Evolutionary conservation across 352 stramenopile genomes (phyloP), one percentile per base, ranked within the genome.

Genomic region (Globisporangium paroecandrum): DNA sequence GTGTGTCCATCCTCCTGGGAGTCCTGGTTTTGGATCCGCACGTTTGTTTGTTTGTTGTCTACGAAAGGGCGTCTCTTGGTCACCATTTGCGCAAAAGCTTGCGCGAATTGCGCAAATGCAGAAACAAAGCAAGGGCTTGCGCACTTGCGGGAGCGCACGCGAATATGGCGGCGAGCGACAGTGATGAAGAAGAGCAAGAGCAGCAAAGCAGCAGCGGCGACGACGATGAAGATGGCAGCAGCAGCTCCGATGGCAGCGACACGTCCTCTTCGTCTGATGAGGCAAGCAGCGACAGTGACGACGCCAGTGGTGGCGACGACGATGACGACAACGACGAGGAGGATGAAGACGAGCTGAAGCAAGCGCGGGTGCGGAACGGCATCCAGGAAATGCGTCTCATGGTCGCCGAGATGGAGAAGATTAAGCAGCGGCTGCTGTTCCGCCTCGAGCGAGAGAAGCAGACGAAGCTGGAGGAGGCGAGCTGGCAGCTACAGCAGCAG

Each of bases 331-430:
- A 58, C 0, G 49, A 74, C 0, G 68, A 64, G 0, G 56, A 58
- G 1, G 62, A 68, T 12, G 60, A 59, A 3, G 62, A 67, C 25
- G 55, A 63, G 25, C 25, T 58, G 41, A 84, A 83, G 68, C 71
- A 77, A 47, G 58, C 67, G 49, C 68, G 66, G 2, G 77, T 90
- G 29, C 75, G 69, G 18, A 56, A 47, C 1, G 78, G 88, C 25
- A 69, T 90, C 0, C 68, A 74, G 12, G 77, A 76, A 58, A 79
- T 91, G 67, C 75, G 61, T 13, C 65, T 65, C 49, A 85, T 91
- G 80, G 73, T 82, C 47, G 74, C 62, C 3, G 77, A 89, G 34
- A 92, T 92, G 79, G 77, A 86, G 53, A 70, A 73, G n/a, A 78
- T 90, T 49, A 90, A 82, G 58, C 57, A 63, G 64, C 77, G 79